phyloP scores from a whole-genome alignment of 768 basidiomycete genomes.

The Collybia sordida region DNA sequence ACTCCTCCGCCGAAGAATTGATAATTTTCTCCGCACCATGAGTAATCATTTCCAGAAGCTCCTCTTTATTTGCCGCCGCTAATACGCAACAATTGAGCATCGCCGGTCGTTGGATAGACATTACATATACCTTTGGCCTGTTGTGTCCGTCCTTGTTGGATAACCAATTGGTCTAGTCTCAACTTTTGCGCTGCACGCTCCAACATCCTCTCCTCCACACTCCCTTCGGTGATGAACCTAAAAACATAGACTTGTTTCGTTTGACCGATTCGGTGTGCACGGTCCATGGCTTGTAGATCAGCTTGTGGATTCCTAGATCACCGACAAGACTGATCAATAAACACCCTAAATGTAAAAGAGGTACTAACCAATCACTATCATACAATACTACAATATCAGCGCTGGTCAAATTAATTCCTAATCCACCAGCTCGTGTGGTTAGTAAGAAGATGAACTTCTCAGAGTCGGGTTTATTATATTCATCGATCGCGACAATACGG shows the following conservation, averaged over 20 bases:
- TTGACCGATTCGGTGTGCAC: conserved; percentile 95
- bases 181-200: conserved; percentile 96
- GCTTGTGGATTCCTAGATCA: conserved; percentile 90
- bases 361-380: conserved; percentile 87
- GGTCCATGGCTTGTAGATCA: conserved; percentile 98
- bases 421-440: conserved; percentile 94
- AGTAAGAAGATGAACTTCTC: conserved; percentile 97
- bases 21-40: conserved; percentile 98
- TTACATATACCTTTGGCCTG: conserved; percentile 65
- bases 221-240: conserved; percentile 94
- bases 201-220: conserved; percentile 93
- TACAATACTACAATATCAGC: conserved; percentile 96
- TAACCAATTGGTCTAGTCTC: conserved; percentile 92
- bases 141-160: conserved; percentile 91
- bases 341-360: neutral
- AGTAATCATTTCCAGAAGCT: conserved; percentile 96
- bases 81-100: conserved; percentile 4
- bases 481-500: conserved; percentile 93
- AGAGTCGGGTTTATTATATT: conserved; percentile 91
- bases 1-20: conserved; percentile 73
- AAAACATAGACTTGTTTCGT: conserved; percentile 98
- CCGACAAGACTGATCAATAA: conserved; percentile 3
- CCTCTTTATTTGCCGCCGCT: conserved; percentile 94
- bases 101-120: neutral
- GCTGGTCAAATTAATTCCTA: conserved; percentile 94